Evolutionary conservation across 2,329 filamentous ascomycete genomes (phyloP).

Genomic region (Bipolaris zeicola): DNA sequence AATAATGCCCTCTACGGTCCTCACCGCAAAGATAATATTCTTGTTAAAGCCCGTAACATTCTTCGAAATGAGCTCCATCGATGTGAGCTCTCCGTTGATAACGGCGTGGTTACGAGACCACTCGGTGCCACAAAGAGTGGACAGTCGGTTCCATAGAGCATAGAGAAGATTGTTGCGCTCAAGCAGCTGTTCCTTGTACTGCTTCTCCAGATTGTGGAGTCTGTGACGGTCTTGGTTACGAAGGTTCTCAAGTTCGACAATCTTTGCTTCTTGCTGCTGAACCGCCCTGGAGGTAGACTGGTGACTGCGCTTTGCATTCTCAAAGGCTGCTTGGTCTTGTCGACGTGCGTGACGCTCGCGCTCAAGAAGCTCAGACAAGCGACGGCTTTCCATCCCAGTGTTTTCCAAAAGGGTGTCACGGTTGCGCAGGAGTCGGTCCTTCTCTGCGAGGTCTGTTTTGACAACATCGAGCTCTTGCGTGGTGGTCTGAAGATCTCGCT

Average conservation of each 20-base stretch:
- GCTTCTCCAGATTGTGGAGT: slow-evolving; percentile 74
- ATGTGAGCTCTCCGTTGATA: slow-evolving; percentile 85
- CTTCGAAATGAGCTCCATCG: slow-evolving; percentile 81
- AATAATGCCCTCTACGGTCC: slow-evolving; percentile 82
- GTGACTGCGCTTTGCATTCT: slow-evolving; percentile 85
- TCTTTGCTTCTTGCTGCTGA: slow-evolving; percentile 80
- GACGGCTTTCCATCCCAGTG: slow-evolving; percentile 82
- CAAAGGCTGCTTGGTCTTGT: slow-evolving; percentile 84
- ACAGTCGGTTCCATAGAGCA: slow-evolving; percentile 87
- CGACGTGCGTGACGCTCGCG: slow-evolving; percentile 86
- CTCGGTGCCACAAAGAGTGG: slow-evolving; percentile 82
- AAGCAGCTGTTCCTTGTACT: slow-evolving; percentile 82
- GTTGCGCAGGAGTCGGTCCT: slow-evolving; percentile 86
- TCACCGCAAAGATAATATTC: slow-evolving; percentile 85
- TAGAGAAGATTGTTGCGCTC: slow-evolving; percentile 90
- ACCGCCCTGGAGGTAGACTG: slow-evolving; percentile 86
- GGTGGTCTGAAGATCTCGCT: slow-evolving; percentile 84
- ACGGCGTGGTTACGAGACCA: slow-evolving; percentile 90
- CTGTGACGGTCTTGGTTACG: slow-evolving; percentile 78
- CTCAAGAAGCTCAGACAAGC: slow-evolving; percentile 84
- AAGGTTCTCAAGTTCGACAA: slow-evolving; percentile 82
- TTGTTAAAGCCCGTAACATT: slow-evolving; percentile 88
- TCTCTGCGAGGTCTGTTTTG: slow-evolving; percentile 81
- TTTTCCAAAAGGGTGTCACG: slow-evolving; percentile 87
- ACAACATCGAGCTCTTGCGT: slow-evolving; percentile 80